phyloP scores from a whole-genome alignment of 306 rosid species.

The Prunus persica region Prunus_persica_NCBIv2 NC_034009.1:32367001-32367500 shows the following conservation, averaged over 20 bases:
- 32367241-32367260: neutral
- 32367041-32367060: neutral
- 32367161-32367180: neutral
- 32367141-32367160: no score
- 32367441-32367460: neutral
- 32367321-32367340: constrained; percentile 92
- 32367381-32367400: constrained; percentile 95
- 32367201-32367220: no score
- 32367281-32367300: no score
- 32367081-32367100: no score
- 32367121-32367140: no score
- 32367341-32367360: constrained; percentile 99
- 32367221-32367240: neutral
- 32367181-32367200: neutral
- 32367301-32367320: neutral
- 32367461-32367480: constrained; percentile 4
- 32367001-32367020: neutral
- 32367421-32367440: neutral
- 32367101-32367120: no score
- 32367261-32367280: neutral
- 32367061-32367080: neutral
- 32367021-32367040: neutral
- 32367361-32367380: constrained; percentile 96
- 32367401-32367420: constrained; percentile 86
- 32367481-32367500: neutral